Evolutionary conservation across 2,329 filamentous ascomycete species (phyloP).

Genomic region (Alternaria ventricosa): DNA sequence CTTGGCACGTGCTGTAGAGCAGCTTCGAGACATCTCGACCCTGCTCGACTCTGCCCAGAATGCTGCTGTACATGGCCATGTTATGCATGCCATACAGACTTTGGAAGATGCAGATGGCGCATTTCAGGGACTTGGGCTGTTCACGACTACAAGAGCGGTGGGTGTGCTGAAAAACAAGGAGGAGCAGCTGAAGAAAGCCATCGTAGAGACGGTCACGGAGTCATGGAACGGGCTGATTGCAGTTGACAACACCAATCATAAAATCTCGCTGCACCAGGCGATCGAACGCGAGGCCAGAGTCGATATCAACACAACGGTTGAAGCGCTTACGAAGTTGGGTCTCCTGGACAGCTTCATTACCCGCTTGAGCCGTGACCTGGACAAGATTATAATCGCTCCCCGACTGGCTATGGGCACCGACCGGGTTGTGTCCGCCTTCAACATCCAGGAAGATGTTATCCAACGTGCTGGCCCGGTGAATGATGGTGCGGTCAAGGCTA

Average conservation of each 20-base stretch:
- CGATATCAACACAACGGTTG: conserved; percentile 43
- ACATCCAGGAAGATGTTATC: conserved; percentile 46
- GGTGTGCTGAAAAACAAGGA: conserved; percentile 70
- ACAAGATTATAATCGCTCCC: conserved; percentile 66
- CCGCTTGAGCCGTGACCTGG: conserved; percentile 68
- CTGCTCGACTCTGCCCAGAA: conserved; percentile 56
- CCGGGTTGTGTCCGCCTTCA: conserved; percentile 40
- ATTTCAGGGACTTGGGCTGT: conserved; percentile 65
- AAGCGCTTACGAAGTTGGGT: conserved; percentile 46
- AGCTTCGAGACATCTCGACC: conserved; percentile 58
- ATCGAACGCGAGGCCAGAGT: conserved; percentile 47
- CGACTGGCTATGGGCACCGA: conserved; percentile 57
- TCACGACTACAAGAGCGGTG: conserved; percentile 67
- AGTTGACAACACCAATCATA: conserved; percentile 63
- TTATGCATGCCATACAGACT: conserved; percentile 57
- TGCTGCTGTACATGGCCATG: conserved; percentile 53
- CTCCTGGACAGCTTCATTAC: conserved; percentile 58
- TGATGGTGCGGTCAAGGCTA: conserved; percentile 37
- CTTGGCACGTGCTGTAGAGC: conserved; percentile 58
- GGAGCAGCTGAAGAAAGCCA: conserved; percentile 69
- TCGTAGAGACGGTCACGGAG: conserved; percentile 70
- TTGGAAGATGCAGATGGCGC: conserved; percentile 60
- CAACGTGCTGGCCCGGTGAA: conserved; percentile 32
- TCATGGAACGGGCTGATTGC: conserved; percentile 75
- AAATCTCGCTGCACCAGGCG: conserved; percentile 63